Base-by-base conservation (phyloP, 768 basidiomycete species). In the Vararia minispora region DNA sequence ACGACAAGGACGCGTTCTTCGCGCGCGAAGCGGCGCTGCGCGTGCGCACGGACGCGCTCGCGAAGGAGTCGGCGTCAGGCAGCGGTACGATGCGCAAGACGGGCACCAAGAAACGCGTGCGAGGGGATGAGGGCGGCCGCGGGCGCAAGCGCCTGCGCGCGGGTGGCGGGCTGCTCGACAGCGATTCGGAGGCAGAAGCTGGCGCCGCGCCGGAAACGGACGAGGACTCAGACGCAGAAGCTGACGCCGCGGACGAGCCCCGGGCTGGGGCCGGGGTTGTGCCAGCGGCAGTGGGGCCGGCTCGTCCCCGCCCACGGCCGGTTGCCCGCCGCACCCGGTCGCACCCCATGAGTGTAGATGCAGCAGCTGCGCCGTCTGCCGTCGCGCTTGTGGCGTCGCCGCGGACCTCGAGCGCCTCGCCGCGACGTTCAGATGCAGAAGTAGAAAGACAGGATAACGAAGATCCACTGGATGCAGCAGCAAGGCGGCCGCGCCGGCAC, bases 1-100 rank as follows among this genome's bases (percentile, higher is more conserved):
- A 72, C 12, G 79, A 83, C 52, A 80, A 89, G 57, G 79, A 83
- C 35, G 74, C 67, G 5, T 95, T 95, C 68, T 74, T 90, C 41
- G 79, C 69, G 58, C 72, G 68, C 51, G 91, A 94, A 59, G 72
- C 70, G 50, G 62, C 44, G 35, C 56, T 74, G 51, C 68, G 83
- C 33, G 72, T 74, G 52, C 69, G 65, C 55, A 68, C 60, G 25
- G 54, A 52, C 28, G 45, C 54, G 14, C 58, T 68, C 3, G 63
- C 62, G 18, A 63, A 61, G 24, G 62, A 62, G 21, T 68, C 69
- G 26, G 70, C 63, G 10, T 58, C 65, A 37, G 39, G 41, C 13
- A 56, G 50, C 35, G 69, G 64, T 4, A 64, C 68, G 40, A 72
- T 74, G 60, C 61, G 57, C 4, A 63, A 66, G 10, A 57, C 53